phyloP scores from a whole-genome alignment of 768 basidiomycete species.

The Fomitopsis pulvina region DNA sequence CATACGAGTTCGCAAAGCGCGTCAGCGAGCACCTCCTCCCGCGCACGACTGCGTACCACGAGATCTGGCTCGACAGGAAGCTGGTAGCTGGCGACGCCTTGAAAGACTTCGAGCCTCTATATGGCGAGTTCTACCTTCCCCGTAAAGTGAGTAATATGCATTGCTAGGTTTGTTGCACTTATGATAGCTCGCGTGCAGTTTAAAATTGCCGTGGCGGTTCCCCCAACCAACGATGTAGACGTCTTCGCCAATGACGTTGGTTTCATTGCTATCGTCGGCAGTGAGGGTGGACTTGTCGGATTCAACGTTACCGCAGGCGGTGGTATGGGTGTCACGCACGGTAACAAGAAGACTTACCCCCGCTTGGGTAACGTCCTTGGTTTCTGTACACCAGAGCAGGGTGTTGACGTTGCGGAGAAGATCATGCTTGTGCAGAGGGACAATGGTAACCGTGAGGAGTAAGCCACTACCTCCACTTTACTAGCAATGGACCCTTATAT shows the following conservation, averaged over 20 bases:
- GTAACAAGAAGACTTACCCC: constrained; percentile 98
- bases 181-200: constrained; percentile 49
- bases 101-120: constrained; percentile 94
- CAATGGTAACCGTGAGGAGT: constrained; percentile 93
- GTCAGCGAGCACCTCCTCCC: constrained; percentile 87
- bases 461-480: constrained; percentile 25
- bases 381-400: constrained; percentile 88
- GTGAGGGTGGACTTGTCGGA: constrained; percentile 71
- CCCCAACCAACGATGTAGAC: constrained; percentile 95
- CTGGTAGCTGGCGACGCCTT: constrained; percentile 89
- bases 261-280: constrained; percentile 87
- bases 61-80: constrained; percentile 99
- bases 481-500: constrained; percentile 1
- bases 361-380: constrained; percentile 83
- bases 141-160: constrained; percentile 58
- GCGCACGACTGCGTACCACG: constrained; percentile 90
- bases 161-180: neutral
- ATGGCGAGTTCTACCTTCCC: constrained; percentile 95
- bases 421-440: constrained; percentile 93
- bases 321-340: constrained; percentile 99
- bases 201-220: constrained; percentile 95
- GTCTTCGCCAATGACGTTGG: constrained; percentile 94
- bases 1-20: constrained; percentile 76
- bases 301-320: constrained; percentile 95
- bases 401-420: constrained; percentile 81